A percentile compares a stretch with the other conserved stretches of the same genome.
Evolutionary conservation across 1,139 yeast genomes (phyloP).

Genomic region (Pichia inconspicua): DNA sequence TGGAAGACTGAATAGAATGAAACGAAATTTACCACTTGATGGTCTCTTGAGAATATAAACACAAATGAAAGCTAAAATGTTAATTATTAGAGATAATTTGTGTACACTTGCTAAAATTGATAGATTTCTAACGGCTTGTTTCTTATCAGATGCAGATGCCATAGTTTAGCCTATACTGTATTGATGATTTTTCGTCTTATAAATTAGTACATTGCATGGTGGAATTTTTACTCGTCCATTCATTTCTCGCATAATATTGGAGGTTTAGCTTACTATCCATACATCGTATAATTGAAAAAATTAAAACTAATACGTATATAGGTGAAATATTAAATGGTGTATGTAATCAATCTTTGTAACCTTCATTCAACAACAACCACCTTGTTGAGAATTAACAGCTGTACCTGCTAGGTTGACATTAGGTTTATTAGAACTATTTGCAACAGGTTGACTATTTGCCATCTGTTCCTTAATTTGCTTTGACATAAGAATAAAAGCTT

Average conservation of each 20-base stretch:
- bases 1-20: constrained; percentile 49
- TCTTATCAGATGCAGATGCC: constrained; percentile 65
- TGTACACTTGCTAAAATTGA: constrained; percentile 52
- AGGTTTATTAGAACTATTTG: constrained; percentile 49
- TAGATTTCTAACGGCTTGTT: constrained; percentile 53
- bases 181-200: no score
- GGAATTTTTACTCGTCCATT: no score
- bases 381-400: constrained; percentile 60
- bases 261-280: no score
- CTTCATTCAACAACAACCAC: constrained; percentile 64
- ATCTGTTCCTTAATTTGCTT: constrained; percentile 96
- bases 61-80: constrained; percentile 34
- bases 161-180: constrained; percentile 23
- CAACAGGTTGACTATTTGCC: constrained; percentile 52
- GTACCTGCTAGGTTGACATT: constrained; percentile 86
- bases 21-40: constrained; percentile 37
- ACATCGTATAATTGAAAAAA: no score
- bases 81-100: constrained; percentile 36
- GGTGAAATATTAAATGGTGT: background rate
- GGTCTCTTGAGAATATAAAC: constrained; percentile 50
- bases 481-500: constrained; percentile 97
- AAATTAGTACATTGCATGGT: no score
- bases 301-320: background rate
- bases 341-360: background rate
- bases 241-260: no score